Percentiles rank a stretch among this genome's conserved stretches.
phyloP scores from a whole-genome alignment of 1,284 basidiomycete species.

The Apiotrichum gamsii region DNA sequence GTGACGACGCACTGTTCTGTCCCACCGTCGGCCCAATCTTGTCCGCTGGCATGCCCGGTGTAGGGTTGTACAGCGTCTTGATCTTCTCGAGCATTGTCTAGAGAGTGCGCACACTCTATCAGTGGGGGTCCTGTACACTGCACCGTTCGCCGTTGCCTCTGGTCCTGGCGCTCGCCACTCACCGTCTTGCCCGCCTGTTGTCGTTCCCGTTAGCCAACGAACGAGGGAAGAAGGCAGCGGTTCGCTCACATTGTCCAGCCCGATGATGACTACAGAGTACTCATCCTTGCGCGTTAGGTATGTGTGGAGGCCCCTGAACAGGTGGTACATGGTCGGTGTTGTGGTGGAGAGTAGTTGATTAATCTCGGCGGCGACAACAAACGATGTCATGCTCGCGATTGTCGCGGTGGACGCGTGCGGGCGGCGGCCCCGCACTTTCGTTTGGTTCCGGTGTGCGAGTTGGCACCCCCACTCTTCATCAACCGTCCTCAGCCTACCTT shows the following conservation, averaged over 20 bases:
- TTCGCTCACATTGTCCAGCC: slow-evolving; percentile 52
- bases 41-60: slow-evolving; percentile 72
- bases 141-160: too few relatives aligned
- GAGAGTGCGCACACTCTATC: background rate
- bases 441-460: too few relatives aligned
- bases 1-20: slow-evolving; percentile 84
- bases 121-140: too few relatives aligned
- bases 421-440: too few relatives aligned
- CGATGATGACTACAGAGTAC: slow-evolving; percentile 87
- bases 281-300: slow-evolving; percentile 88
- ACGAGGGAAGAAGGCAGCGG: too few relatives aligned
- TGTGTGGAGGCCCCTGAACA: slow-evolving; percentile 80
- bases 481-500: too few relatives aligned
- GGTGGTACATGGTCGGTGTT: slow-evolving; percentile 63
- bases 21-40: slow-evolving; percentile 91
- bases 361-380: too few relatives aligned
- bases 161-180: slow-evolving; percentile 19
- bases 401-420: background rate
- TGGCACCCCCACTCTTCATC: too few relatives aligned
- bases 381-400: too few relatives aligned
- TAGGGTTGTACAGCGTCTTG: slow-evolving; percentile 81
- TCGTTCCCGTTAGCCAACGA: background rate
- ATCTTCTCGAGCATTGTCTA: slow-evolving; percentile 86
- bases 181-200: slow-evolving; percentile 78
- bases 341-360: too few relatives aligned